A percentile compares a stretch with the other conserved stretches of the same genome.
phyloP scores from a whole-genome alignment of 2,329 filamentous ascomycete species.

The Paecilomyces dactylethromorphus region DNA sequence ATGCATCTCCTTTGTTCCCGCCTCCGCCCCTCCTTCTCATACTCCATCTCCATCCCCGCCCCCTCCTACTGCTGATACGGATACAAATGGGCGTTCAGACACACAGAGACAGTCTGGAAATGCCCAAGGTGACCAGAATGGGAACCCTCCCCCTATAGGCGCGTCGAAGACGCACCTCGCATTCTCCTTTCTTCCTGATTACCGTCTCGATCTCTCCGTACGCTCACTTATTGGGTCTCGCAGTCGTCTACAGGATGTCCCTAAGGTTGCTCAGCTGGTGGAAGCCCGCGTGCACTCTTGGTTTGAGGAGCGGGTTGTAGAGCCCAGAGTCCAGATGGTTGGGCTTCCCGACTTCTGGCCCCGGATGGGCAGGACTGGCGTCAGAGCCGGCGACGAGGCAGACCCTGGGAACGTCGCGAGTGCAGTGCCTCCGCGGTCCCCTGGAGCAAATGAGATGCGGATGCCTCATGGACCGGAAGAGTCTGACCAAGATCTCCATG shows the following conservation, averaged over 20 bases:
- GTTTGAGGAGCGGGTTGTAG: constrained; percentile 62
- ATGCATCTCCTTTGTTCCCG: constrained; percentile 86
- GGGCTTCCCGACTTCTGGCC: constrained; percentile 58
- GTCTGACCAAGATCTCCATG: constrained; percentile 21
- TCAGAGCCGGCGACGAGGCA: constrained; percentile 36
- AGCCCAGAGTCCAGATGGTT: constrained; percentile 60
- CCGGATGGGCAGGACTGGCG: constrained; percentile 45
- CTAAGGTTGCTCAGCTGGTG: constrained; percentile 60
- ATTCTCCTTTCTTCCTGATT: constrained; percentile 73
- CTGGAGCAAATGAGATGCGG: constrained; percentile 16
- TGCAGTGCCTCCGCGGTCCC: constrained; percentile 9
- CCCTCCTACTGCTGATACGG: constrained; percentile 8
- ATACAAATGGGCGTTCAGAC: background rate
- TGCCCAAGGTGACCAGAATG: constrained; percentile 28
- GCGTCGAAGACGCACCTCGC: constrained; percentile 78
- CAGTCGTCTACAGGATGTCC: constrained; percentile 57
- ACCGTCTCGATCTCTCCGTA: constrained; percentile 59
- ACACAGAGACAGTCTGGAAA: background rate
- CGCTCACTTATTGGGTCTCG: constrained; percentile 58
- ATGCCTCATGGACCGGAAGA: constrained; percentile 22
- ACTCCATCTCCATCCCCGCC: constrained; percentile 26
- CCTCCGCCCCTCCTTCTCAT: constrained; percentile 34
- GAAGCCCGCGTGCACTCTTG: constrained; percentile 59
- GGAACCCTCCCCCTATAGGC: constrained; percentile 36
- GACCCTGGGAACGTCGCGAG: constrained; percentile 13